phyloP scores from a whole-genome alignment of 257 asterid species.

The Solanum habrochaites region DNA sequence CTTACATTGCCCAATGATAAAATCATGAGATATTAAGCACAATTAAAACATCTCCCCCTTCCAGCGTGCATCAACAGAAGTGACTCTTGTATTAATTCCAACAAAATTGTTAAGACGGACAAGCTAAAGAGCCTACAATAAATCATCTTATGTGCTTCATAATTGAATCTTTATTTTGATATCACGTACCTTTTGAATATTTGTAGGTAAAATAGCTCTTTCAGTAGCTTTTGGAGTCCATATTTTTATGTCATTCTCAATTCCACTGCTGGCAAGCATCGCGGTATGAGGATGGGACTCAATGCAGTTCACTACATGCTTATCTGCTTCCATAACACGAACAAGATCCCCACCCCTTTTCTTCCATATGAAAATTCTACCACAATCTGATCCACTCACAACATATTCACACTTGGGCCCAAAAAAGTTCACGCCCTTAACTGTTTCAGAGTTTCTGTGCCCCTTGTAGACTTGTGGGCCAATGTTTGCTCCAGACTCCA shows the following conservation, averaged over 20 bases:
- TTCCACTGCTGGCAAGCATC: constrained; percentile 79
- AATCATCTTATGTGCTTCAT: neutral
- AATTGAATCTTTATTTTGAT: neutral
- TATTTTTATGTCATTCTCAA: constrained; percentile 65
- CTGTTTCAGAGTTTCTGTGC: constrained; percentile 63
- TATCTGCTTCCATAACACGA: constrained; percentile 83
- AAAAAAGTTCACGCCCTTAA: constrained; percentile 74
- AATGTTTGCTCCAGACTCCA: constrained; percentile 12
- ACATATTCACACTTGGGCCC: constrained; percentile 90
- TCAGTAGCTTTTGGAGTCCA: constrained; percentile 77
- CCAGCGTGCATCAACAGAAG: neutral
- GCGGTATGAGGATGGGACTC: constrained; percentile 77
- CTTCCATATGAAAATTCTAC: constrained; percentile 86
- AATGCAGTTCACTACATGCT: constrained; percentile 63
- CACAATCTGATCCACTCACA: constrained; percentile 91
- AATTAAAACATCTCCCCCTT: neutral
- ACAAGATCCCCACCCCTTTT: constrained; percentile 71
- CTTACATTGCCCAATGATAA: neutral
- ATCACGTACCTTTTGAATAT: constrained; percentile 48
- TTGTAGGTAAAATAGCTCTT: constrained; percentile 54
- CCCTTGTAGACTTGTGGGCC: constrained; percentile 78
- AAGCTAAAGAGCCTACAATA: neutral
- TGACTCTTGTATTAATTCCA: neutral
- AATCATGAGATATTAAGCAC: neutral
- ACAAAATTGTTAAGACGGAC: neutral